Conservation (phyloP, 768 basidiomycete genomes). For the Termitomyces titanicus region DNA sequence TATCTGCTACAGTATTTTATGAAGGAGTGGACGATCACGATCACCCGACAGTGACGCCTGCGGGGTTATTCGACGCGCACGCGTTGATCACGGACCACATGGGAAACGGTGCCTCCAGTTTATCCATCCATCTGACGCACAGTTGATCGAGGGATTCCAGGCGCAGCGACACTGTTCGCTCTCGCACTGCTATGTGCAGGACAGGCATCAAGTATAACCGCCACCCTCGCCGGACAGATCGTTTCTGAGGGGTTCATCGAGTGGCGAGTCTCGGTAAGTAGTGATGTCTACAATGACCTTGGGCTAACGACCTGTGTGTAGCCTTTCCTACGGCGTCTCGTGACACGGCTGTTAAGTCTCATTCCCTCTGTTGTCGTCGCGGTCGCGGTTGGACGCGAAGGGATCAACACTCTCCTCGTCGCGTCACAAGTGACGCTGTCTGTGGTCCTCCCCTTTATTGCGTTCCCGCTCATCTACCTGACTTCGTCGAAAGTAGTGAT, state of each 20-base stretch:
- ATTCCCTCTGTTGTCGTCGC: conserved; percentile 69
- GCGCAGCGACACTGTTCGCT: conserved; percentile 68
- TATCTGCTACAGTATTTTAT: conserved; percentile 72
- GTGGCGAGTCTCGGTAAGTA: conserved; percentile 59
- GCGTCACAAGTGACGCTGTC: conserved; percentile 74
- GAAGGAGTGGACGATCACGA: conserved; percentile 24
- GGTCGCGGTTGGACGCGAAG: conserved; percentile 57
- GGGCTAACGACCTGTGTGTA: conserved; percentile 7
- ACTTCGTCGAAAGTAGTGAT: conserved; percentile 60
- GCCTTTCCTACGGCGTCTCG: conserved; percentile 61
- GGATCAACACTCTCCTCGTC: conserved; percentile 67
- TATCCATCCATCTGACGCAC: not conserved
- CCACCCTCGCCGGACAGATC: conserved; percentile 76
- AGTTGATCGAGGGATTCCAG: conserved; percentile 28
- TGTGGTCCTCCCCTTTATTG: conserved; percentile 71
- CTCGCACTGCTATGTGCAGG: conserved; percentile 72
- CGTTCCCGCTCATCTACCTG: conserved; percentile 68
- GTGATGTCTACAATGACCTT: not conserved
- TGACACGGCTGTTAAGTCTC: conserved; percentile 69
- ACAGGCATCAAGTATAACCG: conserved; percentile 75
- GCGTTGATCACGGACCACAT: conserved; percentile 51
- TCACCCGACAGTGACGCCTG: conserved; percentile 31
- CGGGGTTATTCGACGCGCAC: conserved; percentile 73
- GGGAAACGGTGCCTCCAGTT: conserved; percentile 43
- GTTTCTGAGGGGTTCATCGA: conserved; percentile 79